Evolutionary conservation across 805 yeast genomes (phyloP), one percentile per base, ranked within the genome.

Genomic region (Geotrichum ghanense): DNA sequence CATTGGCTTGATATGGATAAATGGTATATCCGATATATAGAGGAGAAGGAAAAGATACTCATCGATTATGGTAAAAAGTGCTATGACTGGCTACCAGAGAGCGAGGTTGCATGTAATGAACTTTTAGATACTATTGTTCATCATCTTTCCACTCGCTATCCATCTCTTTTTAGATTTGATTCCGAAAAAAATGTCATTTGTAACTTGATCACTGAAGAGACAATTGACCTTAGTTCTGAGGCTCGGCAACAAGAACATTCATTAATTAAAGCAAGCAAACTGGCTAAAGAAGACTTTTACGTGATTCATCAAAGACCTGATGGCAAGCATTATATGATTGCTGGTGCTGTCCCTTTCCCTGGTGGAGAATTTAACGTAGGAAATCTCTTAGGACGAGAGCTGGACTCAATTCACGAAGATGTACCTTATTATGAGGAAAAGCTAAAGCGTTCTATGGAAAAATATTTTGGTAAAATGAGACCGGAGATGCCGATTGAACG

Each of bases 1-100:
- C 83, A 81, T 63, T 81, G 88, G 88, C 63, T 81, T 53, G 87
- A 81, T 56, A 81, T 81, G 87, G 88, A 81, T 60, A 81, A 79
- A 60, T 81, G 78, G 62, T 81, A 80, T 57, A 69, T 77, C 60
- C 80, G 76, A 51, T 81, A 81, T 54, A 72, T 80, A 47, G 67
- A 74, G 50, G 86, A 81, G 57, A 80, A 79, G 62, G 62, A 73
- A 56, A 65, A 83, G 49, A 73, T 81, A 42, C 70, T 72, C 60
- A 73, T 71, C 54, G 63, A 70, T 43, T 78, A 78, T 56, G 85
- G 84, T 7, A 70, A 72, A 44, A 74, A 76, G 45, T 78, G 79
- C 56, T 69, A 78, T 52, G 85, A 74, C 53, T 77, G 81, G 77
- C 66, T 78, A 24, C 84, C 85, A 3, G 84, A 76, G 52, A 70